phyloP scores from a whole-genome alignment of 768 basidiomycete species.

The Trametes elegans region DNA sequence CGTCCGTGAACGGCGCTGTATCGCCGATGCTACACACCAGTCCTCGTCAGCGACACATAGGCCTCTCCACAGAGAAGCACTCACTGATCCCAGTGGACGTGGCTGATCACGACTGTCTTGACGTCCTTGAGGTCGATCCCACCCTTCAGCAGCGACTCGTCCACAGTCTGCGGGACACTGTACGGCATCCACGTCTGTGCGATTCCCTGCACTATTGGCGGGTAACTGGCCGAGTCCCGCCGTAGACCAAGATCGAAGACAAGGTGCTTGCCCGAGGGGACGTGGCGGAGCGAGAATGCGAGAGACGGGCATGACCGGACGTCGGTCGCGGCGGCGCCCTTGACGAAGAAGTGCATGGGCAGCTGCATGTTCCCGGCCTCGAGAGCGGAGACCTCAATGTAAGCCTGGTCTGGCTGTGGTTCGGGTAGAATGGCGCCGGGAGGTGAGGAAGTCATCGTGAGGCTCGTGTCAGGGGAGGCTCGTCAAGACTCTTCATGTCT shows the following conservation, averaged over 20 bases:
- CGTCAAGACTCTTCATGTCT: no score
- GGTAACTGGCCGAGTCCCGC: conserved; percentile 43
- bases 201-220: conserved; percentile 34
- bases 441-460: no score
- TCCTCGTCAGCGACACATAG: background rate
- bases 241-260: conserved; percentile 56
- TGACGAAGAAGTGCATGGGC: conserved; percentile 37
- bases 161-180: conserved; percentile 30
- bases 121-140: conserved; percentile 44
- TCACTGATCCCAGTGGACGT: conserved; percentile 50
- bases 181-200: conserved; percentile 21
- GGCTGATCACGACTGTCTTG: conserved; percentile 46
- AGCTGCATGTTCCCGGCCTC: conserved; percentile 48
- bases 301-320: conserved; percentile 41
- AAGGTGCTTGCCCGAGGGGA: conserved; percentile 35
- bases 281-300: conserved; percentile 51
- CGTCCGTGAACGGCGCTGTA: conserved; percentile 41
- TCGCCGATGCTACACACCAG: conserved; percentile 39
- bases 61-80: background rate
- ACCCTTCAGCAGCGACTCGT: conserved; percentile 49
- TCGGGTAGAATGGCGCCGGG: no score
- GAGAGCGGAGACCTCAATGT: conserved; percentile 52
- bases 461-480: no score
- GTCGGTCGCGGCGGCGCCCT: conserved; percentile 32
- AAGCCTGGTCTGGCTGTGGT: conserved; percentile 44